A percentile compares a stretch with the other conserved stretches of the same genome.
These are phyloP conservation scores for Apophysomyces trapeziformis DNA, from an alignment of 371 early-diverging fungal genomes.

Conservation along the genomic window DNA sequence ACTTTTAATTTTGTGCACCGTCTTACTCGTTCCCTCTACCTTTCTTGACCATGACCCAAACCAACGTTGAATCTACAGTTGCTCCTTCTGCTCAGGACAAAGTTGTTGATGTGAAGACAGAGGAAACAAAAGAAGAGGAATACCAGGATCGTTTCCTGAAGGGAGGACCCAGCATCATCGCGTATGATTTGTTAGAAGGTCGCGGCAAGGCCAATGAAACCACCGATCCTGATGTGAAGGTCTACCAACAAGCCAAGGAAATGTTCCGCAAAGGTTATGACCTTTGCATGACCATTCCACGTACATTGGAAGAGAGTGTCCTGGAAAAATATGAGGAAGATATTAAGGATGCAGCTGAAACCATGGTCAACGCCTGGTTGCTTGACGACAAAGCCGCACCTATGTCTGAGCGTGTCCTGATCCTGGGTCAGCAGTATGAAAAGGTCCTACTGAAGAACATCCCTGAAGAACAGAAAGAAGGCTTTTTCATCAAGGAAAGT, in stretches of 20 bases:
- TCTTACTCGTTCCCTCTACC: background rate
- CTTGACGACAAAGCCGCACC: slow-evolving; percentile 72
- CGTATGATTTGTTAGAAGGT: slow-evolving; percentile 66
- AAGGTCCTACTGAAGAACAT: slow-evolving; percentile 51
- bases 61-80: background rate
- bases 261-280: slow-evolving; percentile 63
- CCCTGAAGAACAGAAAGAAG: slow-evolving; percentile 54
- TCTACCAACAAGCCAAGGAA: slow-evolving; percentile 64
- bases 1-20: slow-evolving; percentile 1
- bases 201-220: slow-evolving; percentile 60
- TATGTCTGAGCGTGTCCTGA: slow-evolving; percentile 66
- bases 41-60: background rate
- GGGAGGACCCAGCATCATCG: slow-evolving; percentile 54
- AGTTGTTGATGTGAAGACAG: slow-evolving; percentile 1
- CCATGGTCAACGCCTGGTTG: slow-evolving; percentile 67
- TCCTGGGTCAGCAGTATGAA: slow-evolving; percentile 66
- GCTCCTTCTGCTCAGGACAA: slow-evolving; percentile 4
- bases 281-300: slow-evolving; percentile 62
- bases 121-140: slow-evolving; percentile 28
- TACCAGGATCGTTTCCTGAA: slow-evolving; percentile 59
- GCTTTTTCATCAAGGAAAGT: slow-evolving; percentile 54
- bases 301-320: slow-evolving; percentile 58
- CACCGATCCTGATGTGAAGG: slow-evolving; percentile 62
- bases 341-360: slow-evolving; percentile 63
- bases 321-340: slow-evolving; percentile 62